A percentile compares a stretch with the other conserved stretches of the same genome.
Evolutionary conservation across 2,329 filamentous ascomycete species (phyloP).

Genomic region (Leptodontidium sp.): DNA sequence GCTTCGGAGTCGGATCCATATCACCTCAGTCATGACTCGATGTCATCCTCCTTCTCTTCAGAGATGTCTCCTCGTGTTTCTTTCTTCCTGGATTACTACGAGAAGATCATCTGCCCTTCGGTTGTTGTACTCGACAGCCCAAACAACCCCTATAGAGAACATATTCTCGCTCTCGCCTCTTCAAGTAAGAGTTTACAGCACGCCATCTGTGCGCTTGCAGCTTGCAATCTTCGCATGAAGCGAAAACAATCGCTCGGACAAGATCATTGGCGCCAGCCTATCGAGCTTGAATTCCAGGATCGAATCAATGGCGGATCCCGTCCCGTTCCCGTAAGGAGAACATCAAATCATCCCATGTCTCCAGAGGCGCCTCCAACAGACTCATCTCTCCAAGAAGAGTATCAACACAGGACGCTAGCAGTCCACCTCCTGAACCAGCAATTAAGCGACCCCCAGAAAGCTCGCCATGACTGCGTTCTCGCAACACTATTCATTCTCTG

Average conservation of each 20-base stretch:
- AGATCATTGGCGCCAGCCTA: constrained; percentile 55
- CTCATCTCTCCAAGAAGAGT: constrained; percentile 76
- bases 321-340: constrained; percentile 35
- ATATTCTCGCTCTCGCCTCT: constrained; percentile 80
- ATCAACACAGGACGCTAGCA: constrained; percentile 81
- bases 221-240: constrained; percentile 91
- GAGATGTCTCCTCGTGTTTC: constrained; percentile 80
- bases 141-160: constrained; percentile 83
- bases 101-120: constrained; percentile 88
- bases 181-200: constrained; percentile 87
- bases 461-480: constrained; percentile 85
- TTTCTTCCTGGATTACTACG: constrained; percentile 92
- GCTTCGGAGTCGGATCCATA: constrained; percentile 42
- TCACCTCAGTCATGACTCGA: constrained; percentile 50
- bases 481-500: constrained; percentile 89
- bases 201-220: constrained; percentile 87
- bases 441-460: constrained; percentile 76
- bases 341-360: constrained; percentile 42
- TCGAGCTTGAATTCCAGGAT: constrained; percentile 46
- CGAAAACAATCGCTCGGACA: constrained; percentile 70
- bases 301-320: constrained; percentile 40
- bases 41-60: constrained; percentile 62
- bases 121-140: constrained; percentile 91
- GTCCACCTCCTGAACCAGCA: constrained; percentile 86
- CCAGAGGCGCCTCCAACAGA: constrained; percentile 56